A percentile compares a stretch with the other conserved stretches of the same genome.
phyloP scores from a whole-genome alignment of 169 alveolate species.

The Plasmodium yoelii region DNA sequence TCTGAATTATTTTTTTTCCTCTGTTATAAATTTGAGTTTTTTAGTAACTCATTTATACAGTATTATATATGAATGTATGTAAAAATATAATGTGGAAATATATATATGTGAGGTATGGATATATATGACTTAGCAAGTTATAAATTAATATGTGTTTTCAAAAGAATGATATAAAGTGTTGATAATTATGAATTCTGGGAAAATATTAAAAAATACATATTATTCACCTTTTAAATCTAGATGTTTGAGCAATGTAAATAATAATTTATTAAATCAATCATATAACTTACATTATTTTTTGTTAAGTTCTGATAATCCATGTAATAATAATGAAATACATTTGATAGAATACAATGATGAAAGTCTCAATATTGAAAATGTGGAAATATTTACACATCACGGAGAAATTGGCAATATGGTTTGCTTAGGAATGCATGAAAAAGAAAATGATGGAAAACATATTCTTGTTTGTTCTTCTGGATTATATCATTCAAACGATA shows the following conservation, averaged over 20 bases:
- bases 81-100: too few species aligned
- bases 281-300: constrained; percentile 66
- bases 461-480: constrained; percentile 49
- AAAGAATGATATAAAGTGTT: too few species aligned
- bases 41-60: too few species aligned
- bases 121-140: background rate
- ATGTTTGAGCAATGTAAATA: constrained; percentile 39
- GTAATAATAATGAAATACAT: constrained; percentile 55
- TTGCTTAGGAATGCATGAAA: constrained; percentile 50
- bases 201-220: constrained; percentile 35
- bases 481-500: background rate
- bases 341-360: constrained; percentile 68
- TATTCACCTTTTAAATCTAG: constrained; percentile 51
- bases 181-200: constrained; percentile 37
- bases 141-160: background rate
- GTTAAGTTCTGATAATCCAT: constrained; percentile 49
- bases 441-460: constrained; percentile 13
- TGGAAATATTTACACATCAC: constrained; percentile 32
- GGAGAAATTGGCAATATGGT: constrained; percentile 49
- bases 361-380: constrained; percentile 22
- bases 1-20: too few species aligned
- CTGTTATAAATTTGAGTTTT: too few species aligned
- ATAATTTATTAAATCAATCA: constrained; percentile 7
- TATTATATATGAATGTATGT: too few species aligned
- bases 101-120: too few species aligned